phyloP scores from a whole-genome alignment of 2,329 filamentous ascomycete genomes.

The Penicillium sp. region DNA sequence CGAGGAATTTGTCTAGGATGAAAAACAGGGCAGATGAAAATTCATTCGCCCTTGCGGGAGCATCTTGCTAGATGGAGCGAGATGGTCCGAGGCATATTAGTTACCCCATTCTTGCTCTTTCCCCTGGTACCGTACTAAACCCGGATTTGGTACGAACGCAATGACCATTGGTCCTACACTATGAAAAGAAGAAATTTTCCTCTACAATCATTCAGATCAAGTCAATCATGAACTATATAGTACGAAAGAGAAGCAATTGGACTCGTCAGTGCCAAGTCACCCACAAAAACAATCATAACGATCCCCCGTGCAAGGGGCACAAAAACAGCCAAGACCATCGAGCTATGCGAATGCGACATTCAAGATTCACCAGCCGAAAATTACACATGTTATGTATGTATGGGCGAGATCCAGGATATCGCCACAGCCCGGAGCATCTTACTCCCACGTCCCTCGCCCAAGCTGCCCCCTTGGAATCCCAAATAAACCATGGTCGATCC shows the following conservation, averaged over 20 bases:
- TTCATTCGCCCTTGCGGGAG: constrained; percentile 13
- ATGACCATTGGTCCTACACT: not conserved
- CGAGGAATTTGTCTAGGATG: not conserved
- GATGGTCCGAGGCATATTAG: constrained; percentile 10
- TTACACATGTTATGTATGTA: constrained; percentile 12
- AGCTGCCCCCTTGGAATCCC: constrained; percentile 20
- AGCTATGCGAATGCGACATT: not conserved
- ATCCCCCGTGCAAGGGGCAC: constrained; percentile 16
- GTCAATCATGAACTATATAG: too few species aligned
- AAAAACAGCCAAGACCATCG: constrained; percentile 17
- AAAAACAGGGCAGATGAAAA: not conserved
- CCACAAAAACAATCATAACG: not conserved
- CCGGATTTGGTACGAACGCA: constrained; percentile 2
- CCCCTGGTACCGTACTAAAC: constrained; percentile 5
- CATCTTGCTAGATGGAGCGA: constrained; percentile 15
- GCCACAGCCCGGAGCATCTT: constrained; percentile 6
- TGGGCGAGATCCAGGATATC: constrained; percentile 4
- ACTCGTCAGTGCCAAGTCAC: constrained; percentile 4
- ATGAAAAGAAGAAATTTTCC: constrained; percentile 2
- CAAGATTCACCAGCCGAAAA: not conserved
- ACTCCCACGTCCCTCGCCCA: constrained; percentile 16
- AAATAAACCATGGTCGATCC: constrained; percentile 19
- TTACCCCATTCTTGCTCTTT: not conserved
- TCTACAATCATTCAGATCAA: too few species aligned
- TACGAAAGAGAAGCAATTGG: too few species aligned